phyloP scores from a whole-genome alignment of 2,329 filamentous ascomycete genomes.

The Penicillium psychrosexuale region DNA sequence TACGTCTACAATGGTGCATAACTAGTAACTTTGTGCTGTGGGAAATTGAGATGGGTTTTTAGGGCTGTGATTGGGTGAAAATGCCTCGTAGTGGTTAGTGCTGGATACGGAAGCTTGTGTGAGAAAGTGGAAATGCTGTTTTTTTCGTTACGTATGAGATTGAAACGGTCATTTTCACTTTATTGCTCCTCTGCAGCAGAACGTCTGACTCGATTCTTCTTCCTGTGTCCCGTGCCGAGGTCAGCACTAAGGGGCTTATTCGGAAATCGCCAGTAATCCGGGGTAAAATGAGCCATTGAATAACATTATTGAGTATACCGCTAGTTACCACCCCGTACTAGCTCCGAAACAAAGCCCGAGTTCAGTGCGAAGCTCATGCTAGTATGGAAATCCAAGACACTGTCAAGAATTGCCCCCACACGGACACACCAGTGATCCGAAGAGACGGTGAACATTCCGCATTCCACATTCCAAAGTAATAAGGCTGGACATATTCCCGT shows the following conservation, averaged over 20 bases:
- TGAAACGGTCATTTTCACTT: not conserved
- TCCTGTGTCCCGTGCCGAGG: not conserved
- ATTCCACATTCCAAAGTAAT: not conserved
- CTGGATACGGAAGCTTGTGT: constrained; percentile 8
- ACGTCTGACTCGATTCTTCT: not conserved
- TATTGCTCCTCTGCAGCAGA: not conserved
- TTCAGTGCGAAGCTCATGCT: constrained; percentile 1
- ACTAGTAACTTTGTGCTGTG: not conserved
- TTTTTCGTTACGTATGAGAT: constrained; percentile 2
- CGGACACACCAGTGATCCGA: not conserved
- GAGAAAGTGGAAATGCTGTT: not conserved
- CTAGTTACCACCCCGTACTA: not conserved
- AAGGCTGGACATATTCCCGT: not conserved
- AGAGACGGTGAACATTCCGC: constrained; percentile 1
- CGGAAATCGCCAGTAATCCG: constrained; percentile 4
- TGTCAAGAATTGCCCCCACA: not conserved
- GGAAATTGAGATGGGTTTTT: constrained; percentile 4
- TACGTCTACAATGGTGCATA: not conserved
- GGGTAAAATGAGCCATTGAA: constrained; percentile 2
- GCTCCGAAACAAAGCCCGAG: not conserved
- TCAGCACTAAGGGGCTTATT: not conserved
- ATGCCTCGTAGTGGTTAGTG: constrained; percentile 7
- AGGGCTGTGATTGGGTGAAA: constrained; percentile 9
- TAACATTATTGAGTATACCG: not conserved
- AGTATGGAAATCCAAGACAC: not conserved